A percentile compares a stretch with the other conserved stretches of the same genome.
Conservation (phyloP, 805 yeast species). For the Tetrapisispora nanseiensis region DNA sequence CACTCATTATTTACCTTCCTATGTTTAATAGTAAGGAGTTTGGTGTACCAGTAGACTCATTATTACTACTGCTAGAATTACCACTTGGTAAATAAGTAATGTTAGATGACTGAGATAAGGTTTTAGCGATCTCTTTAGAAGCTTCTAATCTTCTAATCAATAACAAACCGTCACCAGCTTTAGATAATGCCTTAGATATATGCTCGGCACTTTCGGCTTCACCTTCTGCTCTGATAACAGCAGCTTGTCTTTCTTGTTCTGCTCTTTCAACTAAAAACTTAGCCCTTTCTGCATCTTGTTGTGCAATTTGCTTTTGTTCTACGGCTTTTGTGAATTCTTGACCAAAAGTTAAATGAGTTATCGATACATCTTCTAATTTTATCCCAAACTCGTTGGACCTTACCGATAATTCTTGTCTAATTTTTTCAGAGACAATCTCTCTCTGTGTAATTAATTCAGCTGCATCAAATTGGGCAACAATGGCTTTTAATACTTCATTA, state of each 20-base stretch:
- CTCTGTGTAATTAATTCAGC: constrained; percentile 96
- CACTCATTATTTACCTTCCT: constrained; percentile 43
- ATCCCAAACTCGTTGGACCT: constrained; percentile 87
- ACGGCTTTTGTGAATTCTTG: constrained; percentile 95
- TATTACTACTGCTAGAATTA: constrained; percentile 21
- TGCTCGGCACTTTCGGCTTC: constrained; percentile 98
- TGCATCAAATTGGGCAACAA: constrained; percentile 91
- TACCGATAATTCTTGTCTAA: constrained; percentile 71
- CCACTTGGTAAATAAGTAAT: constrained; percentile 75
- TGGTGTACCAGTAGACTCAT: constrained; percentile 28
- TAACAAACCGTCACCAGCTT: constrained; percentile 92
- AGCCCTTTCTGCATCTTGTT: constrained; percentile 98
- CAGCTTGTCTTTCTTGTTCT: constrained; percentile 93
- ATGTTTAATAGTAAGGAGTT: constrained; percentile 57
- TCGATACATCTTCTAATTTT: constrained; percentile 90
- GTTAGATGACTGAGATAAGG: constrained; percentile 74
- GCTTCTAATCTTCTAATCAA: constrained; percentile 94
- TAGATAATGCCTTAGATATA: constrained; percentile 82
- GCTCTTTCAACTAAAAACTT: constrained; percentile 88
- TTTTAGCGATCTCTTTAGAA: constrained; percentile 86
- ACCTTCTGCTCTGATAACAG: constrained; percentile 95
- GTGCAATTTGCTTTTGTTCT: constrained; percentile 97
- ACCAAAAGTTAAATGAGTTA: constrained; percentile 96
- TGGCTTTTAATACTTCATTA: constrained; percentile 79
- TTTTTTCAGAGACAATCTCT: constrained; percentile 84